These are phyloP conservation scores for Galerina marginata DNA, from an alignment of 768 basidiomycete genomes.

Conservation along the genomic window DNA sequence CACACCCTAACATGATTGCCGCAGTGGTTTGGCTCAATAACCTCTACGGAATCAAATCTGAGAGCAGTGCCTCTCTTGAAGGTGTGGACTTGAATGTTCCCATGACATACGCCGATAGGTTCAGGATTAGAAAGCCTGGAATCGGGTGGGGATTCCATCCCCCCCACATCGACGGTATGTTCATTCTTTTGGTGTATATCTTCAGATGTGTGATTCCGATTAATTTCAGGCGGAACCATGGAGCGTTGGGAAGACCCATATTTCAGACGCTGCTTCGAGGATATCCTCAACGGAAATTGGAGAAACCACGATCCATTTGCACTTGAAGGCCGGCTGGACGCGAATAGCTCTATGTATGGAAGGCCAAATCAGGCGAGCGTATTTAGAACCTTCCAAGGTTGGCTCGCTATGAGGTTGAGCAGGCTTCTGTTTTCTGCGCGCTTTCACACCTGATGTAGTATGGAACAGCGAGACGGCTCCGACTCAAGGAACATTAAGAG, in stretches of 20 bases:
- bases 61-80: constrained; percentile 36
- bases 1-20: constrained; percentile 68
- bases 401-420: constrained; percentile 68
- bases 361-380: constrained; percentile 56
- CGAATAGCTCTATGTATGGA: constrained; percentile 67
- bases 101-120: constrained; percentile 74
- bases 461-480: constrained; percentile 63
- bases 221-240: constrained; percentile 62
- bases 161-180: constrained; percentile 47
- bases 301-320: constrained; percentile 70
- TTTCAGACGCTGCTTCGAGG: constrained; percentile 63
- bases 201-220: not conserved
- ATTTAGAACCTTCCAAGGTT: constrained; percentile 76
- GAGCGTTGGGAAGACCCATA: constrained; percentile 75
- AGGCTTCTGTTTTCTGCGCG: not conserved
- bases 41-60: constrained; percentile 54
- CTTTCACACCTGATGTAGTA: too few species aligned
- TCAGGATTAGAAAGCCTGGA: constrained; percentile 76
- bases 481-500: constrained; percentile 70
- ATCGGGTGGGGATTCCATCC: constrained; percentile 56
- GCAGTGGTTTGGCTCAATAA: constrained; percentile 66
- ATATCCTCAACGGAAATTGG: constrained; percentile 69
- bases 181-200: not conserved
- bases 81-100: constrained; percentile 67
- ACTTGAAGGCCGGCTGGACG: constrained; percentile 61